Evolutionary conservation across 441 rosid species (phyloP), one percentile per base, ranked within the genome.

Genomic region (Melastoma candidum): DNA sequence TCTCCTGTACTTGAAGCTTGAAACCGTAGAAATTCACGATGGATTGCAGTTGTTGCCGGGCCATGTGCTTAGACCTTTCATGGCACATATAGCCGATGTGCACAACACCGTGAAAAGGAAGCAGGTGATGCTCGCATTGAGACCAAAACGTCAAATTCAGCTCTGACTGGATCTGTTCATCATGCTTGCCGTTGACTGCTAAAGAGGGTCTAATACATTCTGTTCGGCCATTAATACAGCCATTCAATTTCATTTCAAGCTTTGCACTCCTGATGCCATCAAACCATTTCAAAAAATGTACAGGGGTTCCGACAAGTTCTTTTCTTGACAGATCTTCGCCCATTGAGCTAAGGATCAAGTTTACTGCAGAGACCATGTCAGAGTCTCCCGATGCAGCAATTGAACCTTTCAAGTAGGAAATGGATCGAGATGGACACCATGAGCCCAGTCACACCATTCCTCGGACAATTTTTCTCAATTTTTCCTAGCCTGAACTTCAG

Each of bases 1-100:
- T 79, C 75, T 93, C 99, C 71, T 93, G 99, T 61, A 93, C 97
- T 70, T 93, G 99, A 59, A 93, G 95, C 84, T 89, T 93, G 69
- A 82, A 84, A 56, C 99, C 95, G 36, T 80, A 89, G 56, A 77
- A 89, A 61, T 81, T 90, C 12, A 93, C 93, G 51, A 87, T 68
- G 0, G 96, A 87, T 65, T 83, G 87, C 25, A 93, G 39, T 51
- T 74, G 73, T 13, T 88, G 68, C 48, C 57, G 82, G 52, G 68
- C 72, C 11, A 79, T 45, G 27, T 79, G 79, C 61, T 49, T 68
- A 39, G 53, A 63, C 51, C 82, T 96, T 72, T 76, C 76, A 2
- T 62, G 60, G 44, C 59, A 56, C 58, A 78, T 71, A 72, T 85
- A 90, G 39, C 96, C 99, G 10, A 89, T 69, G 58, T 93, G 97